Conservation (phyloP, 768 basidiomycete species). For the Podaxis sp. region DNA sequence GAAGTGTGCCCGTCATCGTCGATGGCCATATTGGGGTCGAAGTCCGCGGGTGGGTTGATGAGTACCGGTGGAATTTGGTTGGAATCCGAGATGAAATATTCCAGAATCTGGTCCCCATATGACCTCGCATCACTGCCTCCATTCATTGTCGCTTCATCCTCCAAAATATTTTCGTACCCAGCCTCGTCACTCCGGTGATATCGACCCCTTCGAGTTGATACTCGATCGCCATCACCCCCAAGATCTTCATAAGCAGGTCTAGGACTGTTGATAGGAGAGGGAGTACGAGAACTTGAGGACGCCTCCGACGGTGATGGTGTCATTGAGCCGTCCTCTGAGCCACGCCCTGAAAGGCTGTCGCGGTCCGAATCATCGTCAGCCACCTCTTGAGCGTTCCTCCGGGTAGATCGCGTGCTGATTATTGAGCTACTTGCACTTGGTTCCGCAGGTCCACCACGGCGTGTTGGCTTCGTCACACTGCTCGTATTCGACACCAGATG, state of each 20-base stretch:
- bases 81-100: slow-evolving; percentile 98
- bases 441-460: slow-evolving; percentile 43
- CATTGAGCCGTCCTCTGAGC: slow-evolving; percentile 87
- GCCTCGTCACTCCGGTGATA: slow-evolving; percentile 48
- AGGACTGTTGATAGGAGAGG: slow-evolving; percentile 78
- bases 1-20: slow-evolving; percentile 98
- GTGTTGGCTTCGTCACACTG: slow-evolving; percentile 39
- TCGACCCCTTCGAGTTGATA: slow-evolving; percentile 43
- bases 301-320: slow-evolving; percentile 86
- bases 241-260: slow-evolving; percentile 45
- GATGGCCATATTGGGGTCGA: slow-evolving; percentile 94
- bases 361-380: slow-evolving; percentile 60
- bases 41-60: slow-evolving; percentile 84
- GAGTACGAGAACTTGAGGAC: slow-evolving; percentile 88
- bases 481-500: slow-evolving; percentile 80
- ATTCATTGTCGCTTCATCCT: slow-evolving; percentile 45
- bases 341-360: slow-evolving; percentile 65
- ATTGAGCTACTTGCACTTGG: slow-evolving; percentile 31
- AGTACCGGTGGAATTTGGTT: slow-evolving; percentile 87
- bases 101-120: slow-evolving; percentile 96
- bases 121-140: slow-evolving; percentile 54
- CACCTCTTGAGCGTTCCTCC: slow-evolving; percentile 47
- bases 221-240: slow-evolving; percentile 36
- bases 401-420: slow-evolving; percentile 61
- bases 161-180: slow-evolving; percentile 43